Percentiles rank a stretch among this genome's conserved stretches.
Evolutionary conservation across 257 asterid genomes (phyloP).

Genomic region (Dorcoceras hygrometricum): DNA sequence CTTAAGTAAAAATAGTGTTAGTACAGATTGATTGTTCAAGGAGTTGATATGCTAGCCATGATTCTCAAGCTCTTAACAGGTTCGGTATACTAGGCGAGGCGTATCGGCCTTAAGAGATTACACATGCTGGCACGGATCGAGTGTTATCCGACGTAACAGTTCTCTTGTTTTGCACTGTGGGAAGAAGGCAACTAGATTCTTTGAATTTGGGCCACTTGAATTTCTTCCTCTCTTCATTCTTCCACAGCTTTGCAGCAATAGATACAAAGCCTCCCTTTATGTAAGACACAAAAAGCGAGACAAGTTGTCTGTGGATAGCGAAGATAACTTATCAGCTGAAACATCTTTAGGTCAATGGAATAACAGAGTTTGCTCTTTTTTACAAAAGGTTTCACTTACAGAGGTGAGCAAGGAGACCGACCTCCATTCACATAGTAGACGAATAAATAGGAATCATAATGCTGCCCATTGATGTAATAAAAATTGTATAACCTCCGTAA

Average conservation of each 20-base stretch:
- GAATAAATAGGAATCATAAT: constrained; percentile 84
- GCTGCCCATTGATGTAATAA: constrained; percentile 78
- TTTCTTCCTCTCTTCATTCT: constrained; percentile 54
- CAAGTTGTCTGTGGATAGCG: constrained; percentile 64
- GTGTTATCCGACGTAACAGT: constrained; percentile 40
- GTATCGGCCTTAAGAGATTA: constrained; percentile 25
- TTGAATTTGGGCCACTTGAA: constrained; percentile 63
- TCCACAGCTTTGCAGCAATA: constrained; percentile 73
- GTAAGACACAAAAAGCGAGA: constrained; percentile 43
- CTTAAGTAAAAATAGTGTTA: no score
- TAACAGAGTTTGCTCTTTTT: background rate
- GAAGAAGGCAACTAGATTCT: constrained; percentile 71
- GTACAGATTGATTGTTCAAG: background rate
- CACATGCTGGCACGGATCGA: constrained; percentile 38
- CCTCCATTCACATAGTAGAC: constrained; percentile 92
- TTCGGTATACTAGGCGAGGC: background rate
- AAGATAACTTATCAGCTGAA: constrained; percentile 13
- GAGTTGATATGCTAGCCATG: background rate
- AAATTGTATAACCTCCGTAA: constrained; percentile 65
- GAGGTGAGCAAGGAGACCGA: constrained; percentile 92
- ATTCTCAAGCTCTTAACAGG: no score
- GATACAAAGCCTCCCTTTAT: constrained; percentile 62
- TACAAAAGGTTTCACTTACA: constrained; percentile 51
- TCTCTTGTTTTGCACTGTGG: constrained; percentile 65
- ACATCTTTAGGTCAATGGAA: background rate